Evolutionary conservation across 352 stramenopile species (phyloP).

Genomic region (Pythium periplocum): DNA sequence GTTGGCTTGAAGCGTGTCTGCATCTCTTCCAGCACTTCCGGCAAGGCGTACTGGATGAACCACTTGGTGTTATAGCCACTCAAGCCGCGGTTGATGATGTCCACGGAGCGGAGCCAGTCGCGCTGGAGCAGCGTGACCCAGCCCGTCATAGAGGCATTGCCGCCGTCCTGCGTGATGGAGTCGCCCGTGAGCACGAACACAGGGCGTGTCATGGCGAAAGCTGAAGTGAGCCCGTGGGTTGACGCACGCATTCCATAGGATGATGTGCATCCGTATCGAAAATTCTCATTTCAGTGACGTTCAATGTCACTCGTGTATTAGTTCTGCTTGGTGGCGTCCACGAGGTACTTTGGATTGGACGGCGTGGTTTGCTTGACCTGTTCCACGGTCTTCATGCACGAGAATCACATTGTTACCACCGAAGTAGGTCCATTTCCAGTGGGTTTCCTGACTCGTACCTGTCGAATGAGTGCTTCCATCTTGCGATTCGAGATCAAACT

Average conservation of each 20-base stretch:
- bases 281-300: too few species aligned
- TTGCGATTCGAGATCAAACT: slow-evolving; percentile 55
- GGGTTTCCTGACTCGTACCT: slow-evolving; percentile 12
- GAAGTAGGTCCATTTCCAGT: neutral
- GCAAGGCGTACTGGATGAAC: slow-evolving; percentile 25
- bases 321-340: slow-evolving; percentile 19
- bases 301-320: too few species aligned
- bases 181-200: slow-evolving; percentile 50
- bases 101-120: slow-evolving; percentile 43
- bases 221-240: neutral
- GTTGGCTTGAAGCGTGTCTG: slow-evolving; percentile 13
- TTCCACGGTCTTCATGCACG: slow-evolving; percentile 33
- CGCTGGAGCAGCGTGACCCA: slow-evolving; percentile 42
- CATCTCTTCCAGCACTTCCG: slow-evolving; percentile 27
- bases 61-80: slow-evolving; percentile 48
- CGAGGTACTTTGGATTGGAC: slow-evolving; percentile 33
- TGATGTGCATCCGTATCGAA: too few species aligned
- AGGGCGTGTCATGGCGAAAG: slow-evolving; percentile 14
- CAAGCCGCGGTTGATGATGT: slow-evolving; percentile 50
- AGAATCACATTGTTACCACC: neutral
- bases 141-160: slow-evolving; percentile 1
- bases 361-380: slow-evolving; percentile 38
- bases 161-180: slow-evolving; percentile 27
- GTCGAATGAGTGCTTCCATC: slow-evolving; percentile 53
- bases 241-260: too few species aligned